phyloP scores from a whole-genome alignment of 306 rosid genomes.

The Cucurbita pepo region DNA sequence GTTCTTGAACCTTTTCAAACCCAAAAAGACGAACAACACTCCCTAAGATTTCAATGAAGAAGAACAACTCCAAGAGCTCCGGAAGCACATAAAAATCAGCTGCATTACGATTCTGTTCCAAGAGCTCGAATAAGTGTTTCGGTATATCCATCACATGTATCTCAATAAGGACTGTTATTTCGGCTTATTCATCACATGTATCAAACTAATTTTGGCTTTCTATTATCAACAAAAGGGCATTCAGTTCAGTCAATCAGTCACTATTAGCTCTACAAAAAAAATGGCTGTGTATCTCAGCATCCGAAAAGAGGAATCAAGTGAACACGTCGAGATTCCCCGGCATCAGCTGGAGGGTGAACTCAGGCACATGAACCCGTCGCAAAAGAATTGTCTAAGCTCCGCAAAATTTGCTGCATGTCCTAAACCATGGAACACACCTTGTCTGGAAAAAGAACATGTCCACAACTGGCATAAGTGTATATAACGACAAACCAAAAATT shows the following conservation, averaged over 20 bases:
- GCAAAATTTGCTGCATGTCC: neutral
- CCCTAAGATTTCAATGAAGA: no score
- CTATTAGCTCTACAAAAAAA: neutral
- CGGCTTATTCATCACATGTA: neutral
- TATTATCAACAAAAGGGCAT: conserved; percentile 9
- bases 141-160: neutral
- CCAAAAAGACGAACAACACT: no score
- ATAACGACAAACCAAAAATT: neutral
- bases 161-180: neutral
- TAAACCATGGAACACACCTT: conserved; percentile 79
- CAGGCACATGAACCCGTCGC: neutral
- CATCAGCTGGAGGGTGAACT: neutral
- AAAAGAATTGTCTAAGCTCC: neutral
- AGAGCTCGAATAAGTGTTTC: neutral
- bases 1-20: no score
- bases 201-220: neutral
- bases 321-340: neutral
- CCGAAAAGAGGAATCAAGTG: neutral
- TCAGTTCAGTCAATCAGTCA: neutral
- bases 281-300: neutral
- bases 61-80: no score
- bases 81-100: no score
- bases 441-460: conserved; percentile 31
- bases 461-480: conserved; percentile 8
- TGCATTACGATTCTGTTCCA: no score